These are phyloP conservation scores for Phytopythium montanum DNA, from an alignment of 352 stramenopile genomes.

Conservation along the genomic window DNA sequence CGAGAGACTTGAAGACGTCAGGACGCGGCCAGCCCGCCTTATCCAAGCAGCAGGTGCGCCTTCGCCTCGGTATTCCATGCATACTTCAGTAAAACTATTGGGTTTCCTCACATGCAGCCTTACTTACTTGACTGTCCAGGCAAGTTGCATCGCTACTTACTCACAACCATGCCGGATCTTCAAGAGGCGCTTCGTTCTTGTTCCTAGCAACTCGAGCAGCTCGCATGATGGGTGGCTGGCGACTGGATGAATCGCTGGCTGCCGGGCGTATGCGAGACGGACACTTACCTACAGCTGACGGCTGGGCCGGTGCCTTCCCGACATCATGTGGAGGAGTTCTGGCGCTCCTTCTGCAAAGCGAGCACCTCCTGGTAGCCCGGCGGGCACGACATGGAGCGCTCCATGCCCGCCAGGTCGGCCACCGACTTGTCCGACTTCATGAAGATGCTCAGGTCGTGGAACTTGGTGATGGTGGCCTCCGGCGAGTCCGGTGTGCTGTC, in stretches of 20 bases:
- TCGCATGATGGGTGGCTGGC: too few species aligned
- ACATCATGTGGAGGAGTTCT: slow-evolving; percentile 19
- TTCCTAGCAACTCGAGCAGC: too few species aligned
- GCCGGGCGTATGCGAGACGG: not conserved
- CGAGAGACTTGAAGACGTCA: slow-evolving; percentile 1
- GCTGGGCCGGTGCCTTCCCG: not conserved
- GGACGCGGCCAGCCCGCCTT: not conserved
- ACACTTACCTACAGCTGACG: not conserved
- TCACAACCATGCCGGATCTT: too few species aligned
- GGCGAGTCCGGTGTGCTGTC: slow-evolving; percentile 20
- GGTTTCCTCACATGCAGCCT: too few species aligned
- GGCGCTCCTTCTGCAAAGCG: slow-evolving; percentile 21
- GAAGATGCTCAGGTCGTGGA: slow-evolving; percentile 79
- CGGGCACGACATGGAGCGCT: slow-evolving; percentile 77
- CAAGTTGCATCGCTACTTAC: too few species aligned
- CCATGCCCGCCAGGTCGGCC: slow-evolving; percentile 49
- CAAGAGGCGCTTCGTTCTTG: too few species aligned
- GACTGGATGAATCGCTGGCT: not conserved
- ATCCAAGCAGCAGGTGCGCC: not conserved
- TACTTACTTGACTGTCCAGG: too few species aligned
- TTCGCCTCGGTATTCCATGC: not conserved
- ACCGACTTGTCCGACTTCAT: slow-evolving; percentile 74
- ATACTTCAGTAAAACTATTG: slow-evolving; percentile 15
- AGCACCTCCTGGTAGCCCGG: slow-evolving; percentile 66
- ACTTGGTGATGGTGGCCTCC: slow-evolving; percentile 64